These are phyloP conservation scores for Tetratostichococcus sp. DNA, from an alignment of 139 green algal species.

Conservation along the genomic window DNA sequence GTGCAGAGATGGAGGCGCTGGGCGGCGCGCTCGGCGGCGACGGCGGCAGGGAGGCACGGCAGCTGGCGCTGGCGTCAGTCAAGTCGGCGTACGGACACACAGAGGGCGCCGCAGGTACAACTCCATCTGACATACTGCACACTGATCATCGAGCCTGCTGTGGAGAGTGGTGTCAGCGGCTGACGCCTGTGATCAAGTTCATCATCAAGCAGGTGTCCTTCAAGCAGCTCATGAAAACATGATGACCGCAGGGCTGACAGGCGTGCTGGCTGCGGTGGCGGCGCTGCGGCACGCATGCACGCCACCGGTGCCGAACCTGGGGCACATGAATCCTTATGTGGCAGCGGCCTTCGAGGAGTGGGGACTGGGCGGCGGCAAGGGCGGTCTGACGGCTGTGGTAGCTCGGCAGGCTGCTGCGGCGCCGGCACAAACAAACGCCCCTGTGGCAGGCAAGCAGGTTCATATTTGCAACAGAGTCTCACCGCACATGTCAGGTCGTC, in stretches of 20 bases:
- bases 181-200: background rate
- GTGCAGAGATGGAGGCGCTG: constrained; percentile 9
- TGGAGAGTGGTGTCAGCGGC: background rate
- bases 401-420: background rate
- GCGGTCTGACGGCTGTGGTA: background rate
- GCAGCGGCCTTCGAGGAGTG: constrained; percentile 34
- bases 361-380: background rate
- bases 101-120: constrained; percentile 52
- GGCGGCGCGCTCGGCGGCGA: background rate
- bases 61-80: constrained; percentile 40
- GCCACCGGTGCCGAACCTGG: constrained; percentile 49
- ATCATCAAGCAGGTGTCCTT: too few species aligned
- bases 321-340: constrained; percentile 50
- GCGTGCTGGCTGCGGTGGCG: constrained; percentile 42
- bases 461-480: background rate
- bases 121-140: too few species aligned
- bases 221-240: too few species aligned
- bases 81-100: constrained; percentile 80
- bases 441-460: background rate
- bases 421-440: background rate
- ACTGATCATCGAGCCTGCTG: too few species aligned
- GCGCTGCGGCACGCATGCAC: constrained; percentile 17
- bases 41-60: constrained; percentile 9
- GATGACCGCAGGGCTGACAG: constrained; percentile 50
- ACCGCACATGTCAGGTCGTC: too few species aligned